Conservation (phyloP, 139 green algal genomes). For the Chara braunii region DNA sequence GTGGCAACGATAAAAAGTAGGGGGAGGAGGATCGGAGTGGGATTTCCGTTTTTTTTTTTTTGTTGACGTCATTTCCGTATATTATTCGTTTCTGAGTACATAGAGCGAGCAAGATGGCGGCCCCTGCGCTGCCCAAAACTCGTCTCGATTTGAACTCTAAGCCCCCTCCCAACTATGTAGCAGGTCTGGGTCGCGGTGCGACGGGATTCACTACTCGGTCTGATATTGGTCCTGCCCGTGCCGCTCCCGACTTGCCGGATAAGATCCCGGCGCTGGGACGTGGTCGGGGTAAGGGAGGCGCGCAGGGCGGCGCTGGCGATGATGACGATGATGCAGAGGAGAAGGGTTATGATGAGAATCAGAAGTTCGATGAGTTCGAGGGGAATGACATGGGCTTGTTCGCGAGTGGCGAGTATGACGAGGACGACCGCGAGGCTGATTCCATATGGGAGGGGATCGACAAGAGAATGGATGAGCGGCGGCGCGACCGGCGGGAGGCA, state of each 20-base stretch:
- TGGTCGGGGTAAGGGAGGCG: not conserved
- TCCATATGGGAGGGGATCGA: constrained; percentile 90
- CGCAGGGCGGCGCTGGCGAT: constrained; percentile 35
- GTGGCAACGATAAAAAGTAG: not conserved
- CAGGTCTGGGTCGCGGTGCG: constrained; percentile 87
- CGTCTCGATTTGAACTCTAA: constrained; percentile 23
- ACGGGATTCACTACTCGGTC: constrained; percentile 95
- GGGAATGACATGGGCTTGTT: constrained; percentile 87
- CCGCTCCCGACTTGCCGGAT: constrained; percentile 40
- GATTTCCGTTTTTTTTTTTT: not conserved
- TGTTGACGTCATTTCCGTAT: not conserved
- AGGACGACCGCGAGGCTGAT: constrained; percentile 93
- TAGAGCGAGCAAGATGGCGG: not conserved
- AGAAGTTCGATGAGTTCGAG: constrained; percentile 95
- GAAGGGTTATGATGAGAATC: constrained; percentile 40
- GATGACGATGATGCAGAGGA: constrained; percentile 42
- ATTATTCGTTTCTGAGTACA: too few species aligned
- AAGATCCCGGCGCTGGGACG: too few species aligned
- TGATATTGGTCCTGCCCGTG: constrained; percentile 81
- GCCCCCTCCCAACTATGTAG: constrained; percentile 79
- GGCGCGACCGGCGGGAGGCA: constrained; percentile 69
- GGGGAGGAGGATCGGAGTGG: not conserved
- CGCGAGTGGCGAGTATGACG: constrained; percentile 51
- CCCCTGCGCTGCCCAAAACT: not conserved
- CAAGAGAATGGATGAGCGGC: constrained; percentile 79